Conservation (phyloP, 1,284 basidiomycete species). For the Tilletia caries region DNA sequence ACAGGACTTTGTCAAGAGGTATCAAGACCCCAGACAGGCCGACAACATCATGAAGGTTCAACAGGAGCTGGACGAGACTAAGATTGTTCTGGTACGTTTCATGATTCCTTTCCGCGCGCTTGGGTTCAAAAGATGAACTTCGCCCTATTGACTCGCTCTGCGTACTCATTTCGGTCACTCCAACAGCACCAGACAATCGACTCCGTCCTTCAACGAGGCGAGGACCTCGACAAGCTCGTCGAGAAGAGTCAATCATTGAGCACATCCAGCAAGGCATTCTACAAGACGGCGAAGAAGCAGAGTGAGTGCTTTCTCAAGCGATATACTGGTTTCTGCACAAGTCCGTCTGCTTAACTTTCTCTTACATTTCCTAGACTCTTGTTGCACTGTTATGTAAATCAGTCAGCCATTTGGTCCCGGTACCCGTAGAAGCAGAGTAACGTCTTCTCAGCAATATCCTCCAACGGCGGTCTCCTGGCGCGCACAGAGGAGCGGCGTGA, state of each 20-base stretch:
- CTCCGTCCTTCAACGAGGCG: slow-evolving; percentile 89
- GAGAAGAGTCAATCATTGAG: slow-evolving; percentile 89
- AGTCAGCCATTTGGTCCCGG: no score
- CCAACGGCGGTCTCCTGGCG: no score
- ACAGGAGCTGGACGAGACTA: slow-evolving; percentile 96
- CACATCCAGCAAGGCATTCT: slow-evolving; percentile 81
- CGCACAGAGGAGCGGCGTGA: no score
- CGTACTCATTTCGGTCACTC: background rate
- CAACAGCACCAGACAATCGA: slow-evolving; percentile 91
- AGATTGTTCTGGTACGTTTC: slow-evolving; percentile 67
- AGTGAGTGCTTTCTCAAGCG: slow-evolving; percentile 1
- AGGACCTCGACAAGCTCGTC: slow-evolving; percentile 95
- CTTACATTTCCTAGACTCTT: slow-evolving; percentile 27
- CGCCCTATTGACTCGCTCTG: background rate
- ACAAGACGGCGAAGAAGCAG: slow-evolving; percentile 16
- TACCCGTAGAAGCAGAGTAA: no score
- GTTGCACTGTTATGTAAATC: slow-evolving; percentile 33
- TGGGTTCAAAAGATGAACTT: background rate
- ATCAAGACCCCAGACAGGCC: slow-evolving; percentile 96
- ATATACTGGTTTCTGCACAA: no score
- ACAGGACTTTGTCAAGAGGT: slow-evolving; percentile 79
- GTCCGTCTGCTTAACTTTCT: background rate
- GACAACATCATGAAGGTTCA: slow-evolving; percentile 99
- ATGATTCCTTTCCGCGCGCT: background rate
- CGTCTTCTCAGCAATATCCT: no score